phyloP scores from a whole-genome alignment of 148 eudicot species.

The Nyssa sinensis region DNA sequence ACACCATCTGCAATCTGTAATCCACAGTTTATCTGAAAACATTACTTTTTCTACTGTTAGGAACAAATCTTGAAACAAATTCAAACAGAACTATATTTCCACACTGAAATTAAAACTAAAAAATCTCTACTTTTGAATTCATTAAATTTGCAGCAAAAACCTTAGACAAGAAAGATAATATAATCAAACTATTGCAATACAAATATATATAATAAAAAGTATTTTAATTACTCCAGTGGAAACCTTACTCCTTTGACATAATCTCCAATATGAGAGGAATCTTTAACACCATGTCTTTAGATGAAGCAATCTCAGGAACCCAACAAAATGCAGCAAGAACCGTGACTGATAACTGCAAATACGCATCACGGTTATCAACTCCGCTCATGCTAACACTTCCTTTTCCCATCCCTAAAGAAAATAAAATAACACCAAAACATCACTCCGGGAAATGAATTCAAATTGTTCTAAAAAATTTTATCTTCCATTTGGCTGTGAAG shows the following conservation, averaged over 20 bases:
- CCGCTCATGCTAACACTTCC: conserved; percentile 28
- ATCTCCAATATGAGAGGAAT: conserved; percentile 63
- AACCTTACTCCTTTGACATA: conserved; percentile 51
- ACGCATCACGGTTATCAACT: conserved; percentile 57
- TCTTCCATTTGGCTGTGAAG: too few relatives aligned
- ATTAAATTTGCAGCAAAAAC: not conserved
- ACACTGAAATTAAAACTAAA: not conserved
- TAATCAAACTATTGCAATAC: too few relatives aligned
- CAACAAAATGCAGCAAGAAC: conserved; percentile 72
- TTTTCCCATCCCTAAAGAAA: conserved; percentile 59
- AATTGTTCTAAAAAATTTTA: too few relatives aligned
- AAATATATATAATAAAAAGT: too few relatives aligned
- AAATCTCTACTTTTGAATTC: not conserved
- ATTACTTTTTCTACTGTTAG: not conserved
- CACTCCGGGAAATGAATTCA: too few relatives aligned
- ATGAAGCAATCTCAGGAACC: conserved; percentile 68
- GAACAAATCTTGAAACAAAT: not conserved
- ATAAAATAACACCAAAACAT: not conserved
- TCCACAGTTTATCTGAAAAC: too few relatives aligned
- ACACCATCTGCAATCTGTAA: too few relatives aligned
- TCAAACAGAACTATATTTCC: not conserved
- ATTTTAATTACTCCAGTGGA: not conserved
- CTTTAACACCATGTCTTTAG: conserved; percentile 57
- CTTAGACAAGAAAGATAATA: too few relatives aligned
- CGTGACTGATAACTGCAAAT: conserved; percentile 56